These are phyloP conservation scores for Biscogniauxia mediterranea DNA, from an alignment of 2,329 filamentous ascomycete species.

Conservation along the genomic window DNA sequence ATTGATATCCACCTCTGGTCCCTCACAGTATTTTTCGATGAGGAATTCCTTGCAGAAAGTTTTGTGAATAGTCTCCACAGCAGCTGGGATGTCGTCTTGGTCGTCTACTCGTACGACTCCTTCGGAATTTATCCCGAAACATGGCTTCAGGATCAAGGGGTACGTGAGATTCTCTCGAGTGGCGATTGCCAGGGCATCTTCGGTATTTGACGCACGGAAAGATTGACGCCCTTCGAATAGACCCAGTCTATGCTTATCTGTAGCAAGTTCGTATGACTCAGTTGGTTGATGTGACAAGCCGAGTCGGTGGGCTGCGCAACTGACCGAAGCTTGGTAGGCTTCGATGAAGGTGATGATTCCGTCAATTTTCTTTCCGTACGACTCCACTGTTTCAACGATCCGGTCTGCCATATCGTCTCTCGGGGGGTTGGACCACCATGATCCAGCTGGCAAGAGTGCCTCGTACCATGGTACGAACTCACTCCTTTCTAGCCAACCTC, in stretches of 20 bases:
- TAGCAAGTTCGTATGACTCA: constrained; percentile 25
- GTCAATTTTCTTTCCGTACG: constrained; percentile 22
- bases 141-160: constrained; percentile 30
- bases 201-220: constrained; percentile 19
- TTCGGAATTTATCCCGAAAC: constrained; percentile 28
- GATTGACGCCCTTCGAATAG: constrained; percentile 21
- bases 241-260: constrained; percentile 27
- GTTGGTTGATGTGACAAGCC: constrained; percentile 22
- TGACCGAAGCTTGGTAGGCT: constrained; percentile 23
- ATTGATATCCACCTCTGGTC: constrained; percentile 31
- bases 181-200: constrained; percentile 19
- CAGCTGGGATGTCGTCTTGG: constrained; percentile 9
- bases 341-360: constrained; percentile 27
- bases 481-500: constrained; percentile 22
- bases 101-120: constrained; percentile 26
- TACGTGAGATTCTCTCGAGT: constrained; percentile 16
- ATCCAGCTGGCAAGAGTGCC: constrained; percentile 18
- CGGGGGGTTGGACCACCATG: constrained; percentile 26
- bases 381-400: constrained; percentile 18
- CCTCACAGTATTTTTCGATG: constrained; percentile 28
- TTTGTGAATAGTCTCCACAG: constrained; percentile 16
- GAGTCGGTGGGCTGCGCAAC: constrained; percentile 20
- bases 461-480: constrained; percentile 27
- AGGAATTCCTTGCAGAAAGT: constrained; percentile 22
- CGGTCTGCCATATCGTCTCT: constrained; percentile 17